These are phyloP conservation scores for Calonectria pseudoturangicola DNA, from an alignment of 2,329 filamentous ascomycete species.

Conservation along the genomic window DNA sequence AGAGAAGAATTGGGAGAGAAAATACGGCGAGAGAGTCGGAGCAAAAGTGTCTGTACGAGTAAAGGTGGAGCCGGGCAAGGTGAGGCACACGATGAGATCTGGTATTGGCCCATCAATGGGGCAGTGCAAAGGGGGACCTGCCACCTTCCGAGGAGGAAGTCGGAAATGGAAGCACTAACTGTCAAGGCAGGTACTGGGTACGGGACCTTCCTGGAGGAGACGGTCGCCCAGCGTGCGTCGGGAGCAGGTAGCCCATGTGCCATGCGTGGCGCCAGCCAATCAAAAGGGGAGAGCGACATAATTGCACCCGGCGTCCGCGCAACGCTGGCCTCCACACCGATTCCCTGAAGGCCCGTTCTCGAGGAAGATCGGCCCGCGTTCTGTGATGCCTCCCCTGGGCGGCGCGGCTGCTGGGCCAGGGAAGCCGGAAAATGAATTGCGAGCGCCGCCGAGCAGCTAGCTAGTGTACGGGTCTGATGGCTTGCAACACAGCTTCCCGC, in stretches of 20 bases:
- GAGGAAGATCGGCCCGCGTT: slow-evolving; percentile 20
- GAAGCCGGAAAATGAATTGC: slow-evolving; percentile 3
- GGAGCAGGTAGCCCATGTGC: slow-evolving; percentile 19
- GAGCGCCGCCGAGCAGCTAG: background rate
- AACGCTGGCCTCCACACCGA: slow-evolving; percentile 38
- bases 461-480: slow-evolving; percentile 4
- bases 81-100: slow-evolving; percentile 18
- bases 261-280: slow-evolving; percentile 41
- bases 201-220: slow-evolving; percentile 32
- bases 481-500: slow-evolving; percentile 1
- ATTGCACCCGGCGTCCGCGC: slow-evolving; percentile 30
- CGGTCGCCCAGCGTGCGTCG: slow-evolving; percentile 30
- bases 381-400: slow-evolving; percentile 20
- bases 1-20: slow-evolving; percentile 6
- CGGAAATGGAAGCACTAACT: slow-evolving; percentile 32
- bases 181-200: slow-evolving; percentile 12
- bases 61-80: slow-evolving; percentile 23
- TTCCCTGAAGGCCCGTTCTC: slow-evolving; percentile 27
- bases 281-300: slow-evolving; percentile 40
- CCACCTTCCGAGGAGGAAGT: slow-evolving; percentile 10
- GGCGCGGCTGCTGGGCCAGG: slow-evolving; percentile 17
- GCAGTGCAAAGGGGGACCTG: slow-evolving; percentile 37
- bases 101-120: slow-evolving; percentile 30
- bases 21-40: slow-evolving; percentile 9
- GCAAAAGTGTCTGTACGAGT: slow-evolving; percentile 23